Evolutionary conservation across 1,284 basidiomycete species (phyloP), one percentile per base, ranked within the genome.

Genomic region (Mycena sp.): DNA sequence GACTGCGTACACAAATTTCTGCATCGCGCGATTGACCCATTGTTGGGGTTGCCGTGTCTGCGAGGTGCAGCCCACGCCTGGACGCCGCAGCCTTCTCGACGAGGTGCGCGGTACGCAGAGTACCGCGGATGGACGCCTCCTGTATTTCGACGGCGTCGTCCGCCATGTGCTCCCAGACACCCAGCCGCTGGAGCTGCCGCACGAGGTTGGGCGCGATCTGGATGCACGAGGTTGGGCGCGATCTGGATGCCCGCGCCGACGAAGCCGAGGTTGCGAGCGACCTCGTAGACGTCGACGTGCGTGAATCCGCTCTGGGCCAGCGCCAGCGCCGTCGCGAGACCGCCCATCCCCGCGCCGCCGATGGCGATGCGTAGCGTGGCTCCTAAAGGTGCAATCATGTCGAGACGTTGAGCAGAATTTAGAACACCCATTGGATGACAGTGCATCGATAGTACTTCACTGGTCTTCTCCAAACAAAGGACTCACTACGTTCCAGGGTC

Each of bases 91-190:
- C 69, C 2, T 69, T 48, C 7, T 64, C 58, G 4, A 69, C 71
- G 32, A 72, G 61, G 29, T 45, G 58, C n/a, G 71, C 68, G 11
- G 69, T 51, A 1, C 71, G 49, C 6, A 63, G 73, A 76, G 61
- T 67, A 85, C 86, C 87, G 70, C 84, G 74, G 23, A 83, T 74
- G 61, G 86, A 76, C 0, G 77, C 77, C 52, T 74, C 77, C 14
- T 75, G 70, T 0, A 85, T 83, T 44, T 78, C 71, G 19, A 87
- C 84, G 0, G 74, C 77, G 10, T 80, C 61, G 2, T 38, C 45
- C 4, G 32, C 43, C 21, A 67, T 16, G 38, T 63, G 19, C 16
- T 57, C 53, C 61, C 65, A 63, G 25, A 63, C 60, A 6, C 65
- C 65, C 10, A 63, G 50, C 17, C 37, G 23, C 19, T 63, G 40